Evolutionary conservation across 345 rosid species (phyloP), one percentile per base, ranked within the genome.

Genomic region (Carallia brachiata): DNA sequence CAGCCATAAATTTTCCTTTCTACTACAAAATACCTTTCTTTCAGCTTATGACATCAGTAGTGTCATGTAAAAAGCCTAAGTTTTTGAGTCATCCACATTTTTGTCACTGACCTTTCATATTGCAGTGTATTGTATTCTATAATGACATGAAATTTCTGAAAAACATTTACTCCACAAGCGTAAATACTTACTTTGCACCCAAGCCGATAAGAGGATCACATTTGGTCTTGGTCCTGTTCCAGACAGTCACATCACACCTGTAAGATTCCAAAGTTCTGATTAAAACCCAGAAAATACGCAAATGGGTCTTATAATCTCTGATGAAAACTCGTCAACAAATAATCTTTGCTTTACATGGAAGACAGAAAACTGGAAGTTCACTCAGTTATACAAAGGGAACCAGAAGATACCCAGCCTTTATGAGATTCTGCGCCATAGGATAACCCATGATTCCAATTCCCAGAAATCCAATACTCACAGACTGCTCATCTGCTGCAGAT

Each of bases 381-480:
- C 2, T 58, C 53, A 31, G 15, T 34, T 55, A 12, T 55, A 55
- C 13, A 5, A 4, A 63, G 62, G 55, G 65, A 34, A 63, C 31
- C 32, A 63, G 8, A 48, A n/a, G 74, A 28, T 91, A 91, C 97
- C 97, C 98, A 59, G 94, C 89, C 75, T 88, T 93, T 63, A 93
- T 69, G 84, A 93, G 98, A 86, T 93, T 93, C 56, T 79, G 91
- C 37, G 97, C 94, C 98, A 91, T 93, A 39, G 98, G 97, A 66
- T 87, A 68, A 66, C 96, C 98, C 98, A 93, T 93, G 77, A 93
- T 90, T 79, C 98, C 98, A 75, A 88, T 71, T 68, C 98, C 97
- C 36, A 93, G 85, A 84, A 93, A 90, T n/a, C 98, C 98, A 75
- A 93, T 63, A 52, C 85, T 80, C 54, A 79, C 77, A 5, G 82